phyloP scores from a whole-genome alignment of 1,284 basidiomycete genomes.

The Ceraceosorus guamensis region DNA sequence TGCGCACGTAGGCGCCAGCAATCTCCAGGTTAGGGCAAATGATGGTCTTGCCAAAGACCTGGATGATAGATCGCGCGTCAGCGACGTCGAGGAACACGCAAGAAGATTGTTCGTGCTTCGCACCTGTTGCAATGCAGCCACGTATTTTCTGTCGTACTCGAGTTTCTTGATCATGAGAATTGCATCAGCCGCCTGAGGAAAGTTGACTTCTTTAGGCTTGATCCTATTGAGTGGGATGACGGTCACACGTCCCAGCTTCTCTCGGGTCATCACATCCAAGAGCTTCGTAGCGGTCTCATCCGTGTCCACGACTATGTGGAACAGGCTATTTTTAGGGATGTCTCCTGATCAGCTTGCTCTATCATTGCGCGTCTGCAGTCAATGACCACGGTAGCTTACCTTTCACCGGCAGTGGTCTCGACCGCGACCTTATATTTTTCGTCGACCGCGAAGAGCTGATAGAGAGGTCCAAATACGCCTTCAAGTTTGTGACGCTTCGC shows the following conservation, averaged over 20 bases:
- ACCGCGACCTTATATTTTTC: conserved; percentile 91
- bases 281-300: conserved; percentile 83
- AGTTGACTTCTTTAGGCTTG: conserved; percentile 60
- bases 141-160: conserved; percentile 63
- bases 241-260: conserved; percentile 86
- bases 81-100: not conserved
- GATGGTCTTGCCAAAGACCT: conserved; percentile 97
- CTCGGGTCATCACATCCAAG: conserved; percentile 82
- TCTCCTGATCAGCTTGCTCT: not conserved
- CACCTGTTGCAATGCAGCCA: conserved; percentile 68
- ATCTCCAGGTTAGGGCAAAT: conserved; percentile 86
- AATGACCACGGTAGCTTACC: too few relatives aligned
- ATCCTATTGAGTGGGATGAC: conserved; percentile 99
- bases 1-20: conserved; percentile 88
- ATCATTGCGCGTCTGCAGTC: too few relatives aligned
- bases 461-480: conserved; percentile 83
- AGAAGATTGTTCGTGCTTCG: too few relatives aligned
- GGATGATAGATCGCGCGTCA: conserved; percentile 44
- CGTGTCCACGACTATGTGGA: conserved; percentile 94
- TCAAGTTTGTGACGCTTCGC: conserved; percentile 65
- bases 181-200: conserved; percentile 73
- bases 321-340: conserved; percentile 63
- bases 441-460: conserved; percentile 82
- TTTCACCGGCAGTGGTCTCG: conserved; percentile 80
- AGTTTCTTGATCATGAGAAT: conserved; percentile 72